Evolutionary conservation across 2,329 filamentous ascomycete species (phyloP), one percentile per base, ranked within the genome.

Genomic region (Fusarium sacchari): DNA sequence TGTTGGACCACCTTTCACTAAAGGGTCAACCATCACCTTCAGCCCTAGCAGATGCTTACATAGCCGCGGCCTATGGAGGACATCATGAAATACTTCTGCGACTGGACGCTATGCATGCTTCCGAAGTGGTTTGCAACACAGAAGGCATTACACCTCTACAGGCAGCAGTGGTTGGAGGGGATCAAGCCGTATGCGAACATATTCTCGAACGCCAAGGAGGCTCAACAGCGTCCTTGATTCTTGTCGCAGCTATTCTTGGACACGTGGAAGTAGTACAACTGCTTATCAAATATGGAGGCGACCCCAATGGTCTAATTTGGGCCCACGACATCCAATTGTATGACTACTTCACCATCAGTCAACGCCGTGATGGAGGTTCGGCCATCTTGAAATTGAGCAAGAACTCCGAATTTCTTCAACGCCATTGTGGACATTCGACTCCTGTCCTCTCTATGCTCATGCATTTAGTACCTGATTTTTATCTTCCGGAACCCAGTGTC

Each of bases 161-260:
- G 0, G 32, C 5, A 7, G 49, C 9, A 17, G 49, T 28, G 0
- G 13, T 13, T 2, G 18, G 24, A 1, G 32, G 32, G 3, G 0
- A 13, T 1, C 4, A 0, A 22, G 1, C 4, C 1, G 14, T 28
- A 3, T 53, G 49, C 18, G 9, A 17, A 8, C 5, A 26, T n/a
- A 18, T 53, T 22, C 49, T 53, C 5, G 24, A 37, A 4, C 7
- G 5, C 0, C 2, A 37, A 1, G 18, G 32, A 6, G 24, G 32
- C 1, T 2, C 32, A 17, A 12, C 32, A 1, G 1, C 13, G 0
- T 12, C 1, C 0, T 0, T 53, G 14, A 0, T 22, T 0, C 5
- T 26, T 9, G 10, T 0, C 2, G 32, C 49, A 0, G 49, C 24
- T 2, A 1, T 17, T 0, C 9, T 36, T 8, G 8, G 0, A 3